A percentile compares a stretch with the other conserved stretches of the same genome.
Conservation (phyloP, 2,329 filamentous ascomycete genomes). For the Talaromyces sp. region DNA sequence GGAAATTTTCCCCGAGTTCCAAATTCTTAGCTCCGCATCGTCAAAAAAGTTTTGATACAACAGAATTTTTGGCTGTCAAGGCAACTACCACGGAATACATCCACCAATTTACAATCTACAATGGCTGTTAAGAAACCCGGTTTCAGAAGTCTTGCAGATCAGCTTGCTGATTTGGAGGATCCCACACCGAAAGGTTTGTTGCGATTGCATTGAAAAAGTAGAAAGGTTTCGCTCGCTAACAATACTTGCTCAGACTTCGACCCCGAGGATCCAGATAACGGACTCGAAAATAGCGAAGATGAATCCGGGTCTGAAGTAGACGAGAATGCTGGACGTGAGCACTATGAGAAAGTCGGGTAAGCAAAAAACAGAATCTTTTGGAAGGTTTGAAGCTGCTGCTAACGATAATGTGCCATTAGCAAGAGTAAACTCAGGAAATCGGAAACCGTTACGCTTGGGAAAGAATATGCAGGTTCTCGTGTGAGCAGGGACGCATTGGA, state of each 20-base stretch:
- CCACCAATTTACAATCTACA: not conserved
- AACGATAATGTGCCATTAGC: conserved; percentile 49
- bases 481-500: conserved; percentile 66
- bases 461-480: conserved; percentile 71
- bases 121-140: not conserved
- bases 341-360: conserved; percentile 74
- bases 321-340: conserved; percentile 65
- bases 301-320: conserved; percentile 45
- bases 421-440: conserved; percentile 79
- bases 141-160: conserved; percentile 48
- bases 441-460: conserved; percentile 64
- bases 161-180: conserved; percentile 60
- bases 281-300: conserved; percentile 52
- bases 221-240: not conserved
- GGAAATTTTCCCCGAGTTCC: conserved; percentile 16
- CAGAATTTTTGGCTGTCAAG: not conserved
- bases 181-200: conserved; percentile 56
- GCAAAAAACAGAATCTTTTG: conserved; percentile 19
- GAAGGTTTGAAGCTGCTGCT: conserved; percentile 25
- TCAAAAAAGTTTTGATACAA: conserved; percentile 12
- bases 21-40: conserved; percentile 9
- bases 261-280: conserved; percentile 63
- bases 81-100: not conserved
- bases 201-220: not conserved
- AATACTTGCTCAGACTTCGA: conserved; percentile 63